Percentiles rank a stretch among this genome's conserved stretches.
phyloP scores from a whole-genome alignment of 2,329 filamentous ascomycete species.

The Claviceps purpurea region DNA sequence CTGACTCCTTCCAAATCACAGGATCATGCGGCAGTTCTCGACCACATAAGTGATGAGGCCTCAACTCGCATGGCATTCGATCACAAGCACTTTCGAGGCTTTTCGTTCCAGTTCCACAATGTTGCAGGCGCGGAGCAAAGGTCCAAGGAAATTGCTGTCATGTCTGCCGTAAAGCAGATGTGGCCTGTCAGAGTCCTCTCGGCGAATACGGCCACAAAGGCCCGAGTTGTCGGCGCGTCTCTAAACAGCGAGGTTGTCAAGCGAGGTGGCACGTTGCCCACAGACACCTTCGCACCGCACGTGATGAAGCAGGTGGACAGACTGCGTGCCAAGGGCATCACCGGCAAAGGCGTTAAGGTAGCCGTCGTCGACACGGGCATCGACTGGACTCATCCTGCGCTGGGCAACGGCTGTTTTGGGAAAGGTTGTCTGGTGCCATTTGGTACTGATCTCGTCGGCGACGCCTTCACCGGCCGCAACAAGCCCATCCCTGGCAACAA shows the following conservation, averaged over 20 bases:
- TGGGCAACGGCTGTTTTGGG: constrained; percentile 35
- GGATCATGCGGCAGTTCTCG: constrained; percentile 1
- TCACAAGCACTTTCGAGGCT: constrained; percentile 39
- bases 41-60: constrained; percentile 13
- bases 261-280: constrained; percentile 12
- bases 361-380: constrained; percentile 41
- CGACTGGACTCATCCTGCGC: constrained; percentile 48
- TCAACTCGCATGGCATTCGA: constrained; percentile 32
- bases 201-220: constrained; percentile 28
- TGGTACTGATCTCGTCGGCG: constrained; percentile 30
- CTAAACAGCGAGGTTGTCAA: not conserved
- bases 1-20: not conserved
- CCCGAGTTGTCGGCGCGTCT: constrained; percentile 25
- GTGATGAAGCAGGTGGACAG: constrained; percentile 43
- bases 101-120: constrained; percentile 38
- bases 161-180: constrained; percentile 33
- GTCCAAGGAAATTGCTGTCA: constrained; percentile 24
- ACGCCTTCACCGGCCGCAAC: constrained; percentile 17
- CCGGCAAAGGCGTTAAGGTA: constrained; percentile 38
- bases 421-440: constrained; percentile 27
- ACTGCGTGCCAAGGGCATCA: constrained; percentile 33
- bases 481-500: constrained; percentile 22
- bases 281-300: constrained; percentile 31
- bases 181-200: constrained; percentile 32
- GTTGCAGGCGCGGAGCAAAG: constrained; percentile 27